A percentile compares a stretch with the other conserved stretches of the same genome.
Conservation (phyloP, 2,329 filamentous ascomycete genomes). For the Colletotrichum sp. region DNA sequence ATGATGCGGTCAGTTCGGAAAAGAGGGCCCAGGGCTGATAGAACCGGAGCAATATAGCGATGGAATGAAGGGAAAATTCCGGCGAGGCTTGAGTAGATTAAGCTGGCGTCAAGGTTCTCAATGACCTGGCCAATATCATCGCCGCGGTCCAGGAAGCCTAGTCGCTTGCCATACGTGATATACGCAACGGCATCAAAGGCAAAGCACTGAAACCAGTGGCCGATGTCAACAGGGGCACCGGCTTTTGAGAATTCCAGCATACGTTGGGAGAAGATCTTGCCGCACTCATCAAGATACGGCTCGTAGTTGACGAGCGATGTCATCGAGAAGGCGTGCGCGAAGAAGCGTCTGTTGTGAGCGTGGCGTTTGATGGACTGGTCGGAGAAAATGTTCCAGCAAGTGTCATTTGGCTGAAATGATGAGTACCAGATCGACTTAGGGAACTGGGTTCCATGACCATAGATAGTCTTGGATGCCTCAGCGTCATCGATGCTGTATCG, state of each 20-base stretch:
- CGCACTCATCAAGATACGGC: conserved; percentile 50
- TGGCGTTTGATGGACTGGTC: conserved; percentile 40
- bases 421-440: conserved; percentile 37
- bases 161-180: conserved; percentile 42
- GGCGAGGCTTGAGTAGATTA: conserved; percentile 40
- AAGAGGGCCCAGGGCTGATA: conserved; percentile 31
- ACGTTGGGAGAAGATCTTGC: conserved; percentile 39
- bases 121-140: conserved; percentile 49
- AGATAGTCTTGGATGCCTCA: conserved; percentile 40
- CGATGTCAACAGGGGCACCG: conserved; percentile 37
- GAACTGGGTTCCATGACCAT: conserved; percentile 33
- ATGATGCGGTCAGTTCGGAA: conserved; percentile 7
- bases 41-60: conserved; percentile 31
- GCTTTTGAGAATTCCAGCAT: conserved; percentile 39
- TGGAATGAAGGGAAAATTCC: conserved; percentile 48
- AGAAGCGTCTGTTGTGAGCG: conserved; percentile 39
- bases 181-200: conserved; percentile 57
- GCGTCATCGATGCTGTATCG: conserved; percentile 50
- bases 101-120: conserved; percentile 34
- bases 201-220: conserved; percentile 49
- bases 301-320: conserved; percentile 52
- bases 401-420: conserved; percentile 22
- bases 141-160: conserved; percentile 51
- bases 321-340: conserved; percentile 51
- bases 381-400: conserved; percentile 31